Evolutionary conservation across 768 basidiomycete genomes (phyloP).

Genomic region (Xerocomus potaroensis): DNA sequence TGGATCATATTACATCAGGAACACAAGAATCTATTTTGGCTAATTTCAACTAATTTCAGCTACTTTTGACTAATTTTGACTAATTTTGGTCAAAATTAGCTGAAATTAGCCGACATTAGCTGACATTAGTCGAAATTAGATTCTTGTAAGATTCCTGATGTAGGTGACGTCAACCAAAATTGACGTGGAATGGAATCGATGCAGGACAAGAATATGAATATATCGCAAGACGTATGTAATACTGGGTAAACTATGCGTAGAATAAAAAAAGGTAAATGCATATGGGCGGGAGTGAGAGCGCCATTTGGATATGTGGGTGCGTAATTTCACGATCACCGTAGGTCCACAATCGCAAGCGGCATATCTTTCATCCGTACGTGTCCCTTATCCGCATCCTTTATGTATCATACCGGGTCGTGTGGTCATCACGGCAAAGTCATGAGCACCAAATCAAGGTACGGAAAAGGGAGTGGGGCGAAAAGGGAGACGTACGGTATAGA

Average conservation of each 20-base stretch:
- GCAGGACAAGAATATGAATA: background rate
- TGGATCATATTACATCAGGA: no score
- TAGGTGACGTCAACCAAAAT: no score
- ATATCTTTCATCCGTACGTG: conserved; percentile 78
- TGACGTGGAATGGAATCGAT: background rate
- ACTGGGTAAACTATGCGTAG: background rate
- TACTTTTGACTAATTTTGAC: no score
- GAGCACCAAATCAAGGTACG: background rate
- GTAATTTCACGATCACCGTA: conserved; percentile 44
- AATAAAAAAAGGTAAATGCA: background rate
- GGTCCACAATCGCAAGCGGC: conserved; percentile 78
- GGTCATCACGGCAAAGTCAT: background rate
- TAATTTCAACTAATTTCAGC: no score
- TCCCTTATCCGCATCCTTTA: conserved; percentile 77
- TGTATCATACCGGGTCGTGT: background rate
- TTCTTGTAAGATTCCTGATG: no score
- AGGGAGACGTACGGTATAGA: conserved; percentile 68
- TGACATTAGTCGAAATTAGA: no score
- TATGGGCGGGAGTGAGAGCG: no score
- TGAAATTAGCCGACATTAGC: no score
- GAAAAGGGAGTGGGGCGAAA: background rate
- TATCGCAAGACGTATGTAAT: background rate
- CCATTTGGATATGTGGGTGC: no score
- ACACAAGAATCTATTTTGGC: no score
- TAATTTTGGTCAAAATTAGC: no score